A percentile compares a stretch with the other conserved stretches of the same genome.
These are phyloP conservation scores for Pichia membranifaciens DNA, from an alignment of 805 yeast genomes.

Conservation along the genomic window DNA sequence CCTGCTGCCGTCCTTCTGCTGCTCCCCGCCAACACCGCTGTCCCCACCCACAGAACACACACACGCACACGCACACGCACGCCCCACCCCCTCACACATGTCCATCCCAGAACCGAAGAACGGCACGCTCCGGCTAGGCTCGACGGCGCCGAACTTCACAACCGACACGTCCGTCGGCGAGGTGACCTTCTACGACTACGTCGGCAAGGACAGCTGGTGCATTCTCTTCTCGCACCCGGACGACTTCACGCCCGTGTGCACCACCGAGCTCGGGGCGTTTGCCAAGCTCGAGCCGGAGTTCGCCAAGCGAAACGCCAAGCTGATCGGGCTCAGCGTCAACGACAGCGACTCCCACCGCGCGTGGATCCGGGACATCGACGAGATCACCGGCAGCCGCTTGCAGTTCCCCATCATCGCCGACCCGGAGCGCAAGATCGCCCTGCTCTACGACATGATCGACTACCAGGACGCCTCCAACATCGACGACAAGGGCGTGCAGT, in stretches of 20 bases:
- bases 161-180: constrained; percentile 60
- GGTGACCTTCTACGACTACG: constrained; percentile 56
- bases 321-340: constrained; percentile 66
- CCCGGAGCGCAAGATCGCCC: constrained; percentile 53
- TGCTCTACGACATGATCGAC: constrained; percentile 64
- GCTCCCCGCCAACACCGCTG: no score
- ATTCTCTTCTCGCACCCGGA: constrained; percentile 72
- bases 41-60: no score
- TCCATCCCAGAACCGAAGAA: constrained; percentile 37
- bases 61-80: no score
- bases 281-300: constrained; percentile 68
- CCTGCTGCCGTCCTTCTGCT: no score
- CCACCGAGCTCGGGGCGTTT: constrained; percentile 74
- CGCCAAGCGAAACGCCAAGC: constrained; percentile 54
- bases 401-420: constrained; percentile 68
- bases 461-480: constrained; percentile 63
- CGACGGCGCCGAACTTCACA: constrained; percentile 63
- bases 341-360: constrained; percentile 53
- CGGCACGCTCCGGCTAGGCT: constrained; percentile 44
- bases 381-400: constrained; percentile 52
- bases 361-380: constrained; percentile 72
- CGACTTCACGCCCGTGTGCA: constrained; percentile 75
- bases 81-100: constrained; percentile 20
- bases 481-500: constrained; percentile 56
- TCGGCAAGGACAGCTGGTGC: constrained; percentile 52